A percentile compares a stretch with the other conserved stretches of the same genome.
Conservation (phyloP, 768 basidiomycete species). For the Serendipita sp. region DNA sequence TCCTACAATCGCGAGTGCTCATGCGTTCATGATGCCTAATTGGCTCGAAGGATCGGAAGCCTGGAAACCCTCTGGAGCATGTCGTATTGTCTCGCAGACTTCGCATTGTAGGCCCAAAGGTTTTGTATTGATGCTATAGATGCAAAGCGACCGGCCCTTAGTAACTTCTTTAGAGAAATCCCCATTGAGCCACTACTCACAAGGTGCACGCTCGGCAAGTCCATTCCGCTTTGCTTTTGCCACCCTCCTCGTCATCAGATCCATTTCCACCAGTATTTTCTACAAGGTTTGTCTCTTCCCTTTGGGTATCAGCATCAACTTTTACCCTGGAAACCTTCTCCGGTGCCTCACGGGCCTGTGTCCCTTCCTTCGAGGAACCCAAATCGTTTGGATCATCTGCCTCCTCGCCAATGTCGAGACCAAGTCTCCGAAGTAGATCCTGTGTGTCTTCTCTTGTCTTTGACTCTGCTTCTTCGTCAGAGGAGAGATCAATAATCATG, state of each 20-base stretch:
- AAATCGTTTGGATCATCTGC: no score
- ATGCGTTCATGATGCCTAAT: no score
- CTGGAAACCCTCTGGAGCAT: neutral
- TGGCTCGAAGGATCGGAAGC: no score
- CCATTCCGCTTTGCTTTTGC: no score
- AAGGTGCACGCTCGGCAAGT: constrained; percentile 45
- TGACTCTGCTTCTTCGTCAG: constrained; percentile 20
- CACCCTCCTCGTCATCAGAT: no score
- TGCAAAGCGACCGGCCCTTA: neutral
- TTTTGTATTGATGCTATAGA: constrained; percentile 3
- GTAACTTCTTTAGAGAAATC: neutral
- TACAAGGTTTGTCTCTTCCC: neutral
- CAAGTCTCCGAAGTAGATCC: constrained; percentile 19
- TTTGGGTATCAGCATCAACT: neutral
- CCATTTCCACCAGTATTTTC: no score
- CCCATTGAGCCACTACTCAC: constrained; percentile 27
- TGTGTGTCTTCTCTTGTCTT: constrained; percentile 23
- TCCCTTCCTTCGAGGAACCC: no score
- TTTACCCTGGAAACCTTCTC: no score
- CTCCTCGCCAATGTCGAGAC: constrained; percentile 3
- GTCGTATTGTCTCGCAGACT: neutral
- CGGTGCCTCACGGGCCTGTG: no score
- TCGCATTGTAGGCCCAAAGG: neutral
- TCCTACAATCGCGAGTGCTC: no score
- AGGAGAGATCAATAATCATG: neutral